Evolutionary conservation across 2,329 filamentous ascomycete species (phyloP), one percentile per base, ranked within the genome.

Genomic region (Furcasterigmium furcatum): DNA sequence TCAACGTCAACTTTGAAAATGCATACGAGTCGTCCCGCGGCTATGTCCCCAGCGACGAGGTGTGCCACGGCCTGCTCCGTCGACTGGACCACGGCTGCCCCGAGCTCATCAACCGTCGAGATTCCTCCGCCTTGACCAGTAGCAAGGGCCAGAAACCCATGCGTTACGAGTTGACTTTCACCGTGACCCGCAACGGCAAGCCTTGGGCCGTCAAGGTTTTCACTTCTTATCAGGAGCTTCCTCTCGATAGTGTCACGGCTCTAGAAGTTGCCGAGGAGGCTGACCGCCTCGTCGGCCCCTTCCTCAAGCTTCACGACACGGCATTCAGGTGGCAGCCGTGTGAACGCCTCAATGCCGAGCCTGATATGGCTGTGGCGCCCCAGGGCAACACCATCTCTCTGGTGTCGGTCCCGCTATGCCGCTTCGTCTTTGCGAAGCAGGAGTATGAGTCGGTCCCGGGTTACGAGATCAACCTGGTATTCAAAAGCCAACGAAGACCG

Each of bases 101-200:
- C 34, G 76, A 80, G 57, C 64, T 80, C 46, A 72, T 80, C 54
- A 79, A 75, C 20, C 71, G 76, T 46, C 71, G 69, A 49, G 76
- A 80, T 55, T 68, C 70, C 14, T 58, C 56, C 24, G 76, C 76
- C 13, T 63, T 76, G 16, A 66, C 71, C 38, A 60, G 61, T 51
- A 50, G 58, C 46, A 53, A 59, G 25, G 58, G 60, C 35, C 64
- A 66, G 41, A 79, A 77, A 50, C 62, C 70, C 3, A 57, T 72
- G 48, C 65, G 73, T 44, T 80, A 71, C 54, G 72, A 74, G 55
- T 65, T 80, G 46, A 67, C 62, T 25, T 75, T 74, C 52, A 66
- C 68, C 29, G 66, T 79, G 40, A 55, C 67, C 36, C 66, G 68
- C 29, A 63, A 65, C 35, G 72, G 66, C 16, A 55, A 58, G 30